Percentiles rank a stretch among this genome's conserved stretches.
phyloP scores from a whole-genome alignment of 1,284 basidiomycete species.

The Pseudozyma thailandica region DNA sequence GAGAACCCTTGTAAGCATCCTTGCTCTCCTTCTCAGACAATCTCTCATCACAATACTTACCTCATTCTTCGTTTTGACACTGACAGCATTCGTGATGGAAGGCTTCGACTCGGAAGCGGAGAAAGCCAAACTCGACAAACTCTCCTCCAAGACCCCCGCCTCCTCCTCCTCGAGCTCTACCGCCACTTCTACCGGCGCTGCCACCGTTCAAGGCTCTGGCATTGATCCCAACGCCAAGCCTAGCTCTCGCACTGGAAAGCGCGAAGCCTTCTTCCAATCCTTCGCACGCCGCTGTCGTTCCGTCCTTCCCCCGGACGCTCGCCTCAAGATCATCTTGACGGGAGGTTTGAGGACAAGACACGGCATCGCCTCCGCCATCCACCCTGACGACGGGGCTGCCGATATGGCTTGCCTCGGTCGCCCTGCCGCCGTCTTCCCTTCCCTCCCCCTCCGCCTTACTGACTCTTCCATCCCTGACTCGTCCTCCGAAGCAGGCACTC shows the following conservation, averaged over 20 bases:
- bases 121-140: slow-evolving; percentile 41
- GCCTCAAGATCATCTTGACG: slow-evolving; percentile 78
- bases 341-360: slow-evolving; percentile 79
- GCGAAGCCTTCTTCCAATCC: slow-evolving; percentile 70
- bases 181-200: slow-evolving; percentile 18
- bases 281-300: slow-evolving; percentile 69
- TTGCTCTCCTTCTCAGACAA: not conserved
- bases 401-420: slow-evolving; percentile 83
- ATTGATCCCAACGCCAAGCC: slow-evolving; percentile 33
- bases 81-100: slow-evolving; percentile 60
- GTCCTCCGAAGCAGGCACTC: slow-evolving; percentile 44
- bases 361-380: slow-evolving; percentile 73
- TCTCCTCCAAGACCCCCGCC: slow-evolving; percentile 13
- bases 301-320: slow-evolving; percentile 28
- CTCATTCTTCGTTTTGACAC: not conserved
- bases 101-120: slow-evolving; percentile 65
- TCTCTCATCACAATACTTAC: not conserved
- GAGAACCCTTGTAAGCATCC: slow-evolving; percentile 76
- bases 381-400: slow-evolving; percentile 37
- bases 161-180: slow-evolving; percentile 11
- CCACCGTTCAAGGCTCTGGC: slow-evolving; percentile 23
- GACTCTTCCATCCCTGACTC: slow-evolving; percentile 34
- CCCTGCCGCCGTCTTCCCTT: slow-evolving; percentile 75
- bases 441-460: slow-evolving; percentile 71
- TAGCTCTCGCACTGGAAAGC: slow-evolving; percentile 63